phyloP scores from a whole-genome alignment of 2,329 filamentous ascomycete genomes.

The Chaetomium sp. region DNA sequence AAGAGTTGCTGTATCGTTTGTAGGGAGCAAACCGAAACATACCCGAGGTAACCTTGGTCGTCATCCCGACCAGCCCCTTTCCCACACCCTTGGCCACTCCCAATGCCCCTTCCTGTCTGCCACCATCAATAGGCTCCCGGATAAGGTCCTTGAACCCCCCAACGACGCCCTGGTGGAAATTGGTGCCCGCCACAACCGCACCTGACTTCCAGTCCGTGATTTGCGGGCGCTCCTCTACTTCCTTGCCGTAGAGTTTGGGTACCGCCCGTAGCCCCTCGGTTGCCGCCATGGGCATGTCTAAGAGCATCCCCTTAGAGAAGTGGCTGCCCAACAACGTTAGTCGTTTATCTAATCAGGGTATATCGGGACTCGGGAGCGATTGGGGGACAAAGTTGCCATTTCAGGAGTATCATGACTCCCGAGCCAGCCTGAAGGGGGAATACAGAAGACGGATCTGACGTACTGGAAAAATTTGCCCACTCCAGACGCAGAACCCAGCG shows the following conservation, averaged over 20 bases:
- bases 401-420: too few species aligned
- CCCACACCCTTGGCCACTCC: conserved; percentile 7
- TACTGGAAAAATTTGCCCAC: too few species aligned
- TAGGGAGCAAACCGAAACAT: too few species aligned
- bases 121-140: background rate
- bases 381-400: too few species aligned
- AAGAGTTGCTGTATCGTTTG: too few species aligned
- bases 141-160: background rate
- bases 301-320: conserved; percentile 7
- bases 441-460: too few species aligned
- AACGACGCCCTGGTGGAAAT: conserved; percentile 1
- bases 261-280: conserved; percentile 10
- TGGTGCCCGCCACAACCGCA: conserved; percentile 7
- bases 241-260: conserved; percentile 1
- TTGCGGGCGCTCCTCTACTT: background rate
- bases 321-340: background rate
- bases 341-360: too few species aligned
- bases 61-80: background rate
- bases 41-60: background rate
- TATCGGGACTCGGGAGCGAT: too few species aligned
- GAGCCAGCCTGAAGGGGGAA: too few species aligned
- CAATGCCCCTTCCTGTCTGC: background rate
- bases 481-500: too few species aligned
- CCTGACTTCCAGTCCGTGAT: conserved; percentile 11
- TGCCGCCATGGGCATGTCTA: conserved; percentile 17